Evolutionary conservation across 192 early-diverging fungal genomes (phyloP), one percentile per base, ranked within the genome.

Genomic region (Chytriomyces sp.): DNA sequence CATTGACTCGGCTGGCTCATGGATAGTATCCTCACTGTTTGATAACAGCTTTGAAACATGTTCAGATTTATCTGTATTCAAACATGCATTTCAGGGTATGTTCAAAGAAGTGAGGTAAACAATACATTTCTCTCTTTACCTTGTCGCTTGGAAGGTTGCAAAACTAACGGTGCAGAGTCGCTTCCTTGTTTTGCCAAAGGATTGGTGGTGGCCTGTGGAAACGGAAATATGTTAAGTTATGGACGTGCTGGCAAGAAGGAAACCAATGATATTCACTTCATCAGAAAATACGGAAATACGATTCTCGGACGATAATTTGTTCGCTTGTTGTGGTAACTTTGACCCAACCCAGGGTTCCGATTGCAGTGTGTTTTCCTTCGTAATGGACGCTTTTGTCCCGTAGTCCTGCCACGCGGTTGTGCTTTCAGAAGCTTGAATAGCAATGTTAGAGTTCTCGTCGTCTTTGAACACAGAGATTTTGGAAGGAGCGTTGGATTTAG

Each of bases 311-410:
- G 35, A 35, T 35, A 35, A 35, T 35, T 35, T 35, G 35, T 9
- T 53, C 6, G 45, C 28, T 24, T 69, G 64, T 81, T 91, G 89
- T 59, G 84, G 84, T 0, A 94, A 72, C 6, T 72, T 92, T 11
- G 86, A 79, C 0, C 89, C 90, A 63, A 83, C 86, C 93, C 91
- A 93, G 44, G 76, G 67, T 9, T 81, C 82, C 5, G 88, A 78
- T 53, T 93, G 90, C 5, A 68, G 79, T 6, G 88, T 53, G 75
- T 94, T 93, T 79, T 95, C 93, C 79, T 94, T 94, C n/a, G 85
- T 81, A 6, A 90, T 80, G 16, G 85, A 76, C 24, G 81, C 80
- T 24, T 88, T 81, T 1, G 90, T 84, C 6, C 91, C 91, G 49
- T 87, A 85, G 46, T 92, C 91, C 0, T 24, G 63, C 93, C 92